These are phyloP conservation scores for Arabis hirsuta DNA, from an alignment of 345 rosid genomes.

Conservation along the genomic window DNA sequence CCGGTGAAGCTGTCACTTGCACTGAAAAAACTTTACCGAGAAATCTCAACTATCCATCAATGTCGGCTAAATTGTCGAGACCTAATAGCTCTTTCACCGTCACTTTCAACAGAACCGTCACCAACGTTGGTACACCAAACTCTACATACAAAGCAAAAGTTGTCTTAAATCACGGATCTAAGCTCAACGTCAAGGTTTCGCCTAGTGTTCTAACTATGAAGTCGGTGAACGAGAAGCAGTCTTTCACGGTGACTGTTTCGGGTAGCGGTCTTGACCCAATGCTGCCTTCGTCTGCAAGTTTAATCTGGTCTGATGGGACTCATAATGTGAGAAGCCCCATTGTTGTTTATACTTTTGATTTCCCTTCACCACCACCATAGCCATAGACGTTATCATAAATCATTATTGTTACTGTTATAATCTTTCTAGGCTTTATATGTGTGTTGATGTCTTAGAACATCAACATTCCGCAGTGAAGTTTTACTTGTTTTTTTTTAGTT, in stretches of 20 bases:
- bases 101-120: constrained; percentile 55
- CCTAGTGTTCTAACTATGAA: constrained; percentile 49
- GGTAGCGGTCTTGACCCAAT: constrained; percentile 14
- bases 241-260: constrained; percentile 49
- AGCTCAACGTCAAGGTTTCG: constrained; percentile 41
- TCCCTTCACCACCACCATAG: background rate
- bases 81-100: constrained; percentile 26
- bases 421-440: background rate
- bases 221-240: constrained; percentile 43
- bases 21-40: constrained; percentile 4
- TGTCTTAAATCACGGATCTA: background rate
- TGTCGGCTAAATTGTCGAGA: constrained; percentile 28
- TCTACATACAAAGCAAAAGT: constrained; percentile 51
- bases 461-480: too few species aligned
- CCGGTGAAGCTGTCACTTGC: constrained; percentile 50
- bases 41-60: constrained; percentile 64
- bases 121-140: constrained; percentile 52
- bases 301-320: constrained; percentile 47
- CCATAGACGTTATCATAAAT: constrained; percentile 1
- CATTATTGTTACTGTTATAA: background rate
- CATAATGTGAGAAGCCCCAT: constrained; percentile 48
- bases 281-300: constrained; percentile 32
- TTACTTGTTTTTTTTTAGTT: too few species aligned
- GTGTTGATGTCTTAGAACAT: background rate
- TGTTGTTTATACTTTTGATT: constrained; percentile 27